These are phyloP conservation scores for Dendrostoma leiphaemia DNA, from an alignment of 2,329 filamentous ascomycete genomes.

Conservation along the genomic window DNA sequence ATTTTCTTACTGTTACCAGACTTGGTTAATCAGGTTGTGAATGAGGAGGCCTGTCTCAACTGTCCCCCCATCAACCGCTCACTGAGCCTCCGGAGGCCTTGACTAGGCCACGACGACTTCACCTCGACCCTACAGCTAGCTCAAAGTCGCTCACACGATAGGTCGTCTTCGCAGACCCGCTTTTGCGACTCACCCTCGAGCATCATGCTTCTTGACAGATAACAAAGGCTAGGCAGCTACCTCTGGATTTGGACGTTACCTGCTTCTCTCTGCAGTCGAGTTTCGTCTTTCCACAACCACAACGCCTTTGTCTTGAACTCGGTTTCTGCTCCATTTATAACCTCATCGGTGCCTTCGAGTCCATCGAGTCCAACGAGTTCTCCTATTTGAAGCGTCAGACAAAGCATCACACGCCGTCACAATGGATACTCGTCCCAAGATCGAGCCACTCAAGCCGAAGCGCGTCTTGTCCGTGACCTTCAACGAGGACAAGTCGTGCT, in stretches of 20 bases:
- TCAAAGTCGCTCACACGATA: background rate
- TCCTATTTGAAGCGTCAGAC: background rate
- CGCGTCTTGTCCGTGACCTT: slow-evolving; percentile 81
- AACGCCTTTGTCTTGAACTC: background rate
- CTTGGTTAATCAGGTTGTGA: no score
- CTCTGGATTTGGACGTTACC: background rate
- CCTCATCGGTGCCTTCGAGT: no score
- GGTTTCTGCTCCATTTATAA: background rate
- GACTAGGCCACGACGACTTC: background rate
- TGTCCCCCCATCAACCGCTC: no score
- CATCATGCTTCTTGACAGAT: slow-evolving; percentile 9
- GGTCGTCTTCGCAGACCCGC: slow-evolving; percentile 7
- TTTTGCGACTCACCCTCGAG: slow-evolving; percentile 3
- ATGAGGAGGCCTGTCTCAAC: no score
- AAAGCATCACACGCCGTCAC: slow-evolving; percentile 21
- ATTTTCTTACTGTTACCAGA: no score
- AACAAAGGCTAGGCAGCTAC: slow-evolving; percentile 7
- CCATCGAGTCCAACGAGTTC: background rate
- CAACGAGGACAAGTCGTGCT: slow-evolving; percentile 81
- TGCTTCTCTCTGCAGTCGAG: background rate
- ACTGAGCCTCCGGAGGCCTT: no score
- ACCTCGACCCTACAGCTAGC: background rate
- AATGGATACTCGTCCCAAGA: slow-evolving; percentile 89
- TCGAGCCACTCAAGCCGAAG: slow-evolving; percentile 73
- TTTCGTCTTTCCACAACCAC: background rate